These are phyloP conservation scores for Malus hybrid DNA, from an alignment of 331 rosid genomes.

Conservation along the genomic window DNA sequence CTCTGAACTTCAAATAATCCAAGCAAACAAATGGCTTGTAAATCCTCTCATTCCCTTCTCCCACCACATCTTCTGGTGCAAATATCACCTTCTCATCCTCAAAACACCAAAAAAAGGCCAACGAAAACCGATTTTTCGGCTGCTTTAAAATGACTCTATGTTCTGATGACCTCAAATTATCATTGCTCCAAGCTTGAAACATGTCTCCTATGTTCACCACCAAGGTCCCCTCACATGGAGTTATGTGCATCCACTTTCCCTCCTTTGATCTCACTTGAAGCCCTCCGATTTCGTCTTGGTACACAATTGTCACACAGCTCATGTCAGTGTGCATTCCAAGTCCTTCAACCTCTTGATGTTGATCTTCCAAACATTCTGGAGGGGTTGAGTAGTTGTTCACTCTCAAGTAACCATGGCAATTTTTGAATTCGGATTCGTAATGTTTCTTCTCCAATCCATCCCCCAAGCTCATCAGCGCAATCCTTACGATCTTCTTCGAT, in stretches of 20 bases:
- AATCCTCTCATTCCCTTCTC: slow-evolving; percentile 43
- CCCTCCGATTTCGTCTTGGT: slow-evolving; percentile 84
- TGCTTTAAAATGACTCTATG: slow-evolving; percentile 72
- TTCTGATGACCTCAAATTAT: slow-evolving; percentile 72
- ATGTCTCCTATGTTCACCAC: slow-evolving; percentile 89
- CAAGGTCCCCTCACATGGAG: slow-evolving; percentile 66
- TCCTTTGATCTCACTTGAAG: slow-evolving; percentile 80
- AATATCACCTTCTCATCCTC: slow-evolving; percentile 59
- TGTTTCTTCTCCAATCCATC: slow-evolving; percentile 47
- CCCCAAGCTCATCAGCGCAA: slow-evolving; percentile 56
- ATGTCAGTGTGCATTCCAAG: slow-evolving; percentile 96
- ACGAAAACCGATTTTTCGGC: slow-evolving; percentile 57
- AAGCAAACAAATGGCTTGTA: slow-evolving; percentile 59
- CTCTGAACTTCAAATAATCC: slow-evolving; percentile 83
- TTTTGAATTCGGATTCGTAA: slow-evolving; percentile 55
- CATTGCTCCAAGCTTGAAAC: slow-evolving; percentile 98
- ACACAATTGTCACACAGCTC: slow-evolving; percentile 81
- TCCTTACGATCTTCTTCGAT: slow-evolving; percentile 50
- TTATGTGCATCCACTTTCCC: slow-evolving; percentile 73
- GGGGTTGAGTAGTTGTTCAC: slow-evolving; percentile 75
- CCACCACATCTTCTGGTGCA: slow-evolving; percentile 75
- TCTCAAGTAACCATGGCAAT: slow-evolving; percentile 85
- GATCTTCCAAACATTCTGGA: slow-evolving; percentile 28
- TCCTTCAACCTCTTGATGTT: slow-evolving; percentile 46
- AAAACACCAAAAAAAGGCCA: slow-evolving; percentile 96